Conservation (phyloP, 495 filamentous ascomycete genomes). For the Xylaria bambusicola region DNA sequence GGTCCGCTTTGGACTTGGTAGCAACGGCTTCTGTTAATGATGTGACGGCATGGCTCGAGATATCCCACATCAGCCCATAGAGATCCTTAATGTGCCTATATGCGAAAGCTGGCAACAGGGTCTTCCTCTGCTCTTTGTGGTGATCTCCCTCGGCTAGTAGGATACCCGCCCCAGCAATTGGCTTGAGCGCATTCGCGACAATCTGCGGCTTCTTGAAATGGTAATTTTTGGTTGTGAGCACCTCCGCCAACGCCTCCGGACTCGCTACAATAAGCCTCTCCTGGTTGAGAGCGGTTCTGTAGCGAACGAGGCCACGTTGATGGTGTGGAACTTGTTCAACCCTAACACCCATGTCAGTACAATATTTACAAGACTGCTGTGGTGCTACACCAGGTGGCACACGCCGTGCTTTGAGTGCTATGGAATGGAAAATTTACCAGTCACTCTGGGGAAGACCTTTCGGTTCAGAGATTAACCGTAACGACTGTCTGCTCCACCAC, state of each 20-base stretch:
- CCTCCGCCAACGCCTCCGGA: constrained; percentile 59
- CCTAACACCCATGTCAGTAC: no score
- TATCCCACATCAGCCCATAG: constrained; percentile 72
- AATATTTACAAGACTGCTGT: no score
- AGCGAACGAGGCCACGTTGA: constrained; percentile 71
- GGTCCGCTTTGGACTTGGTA: constrained; percentile 18
- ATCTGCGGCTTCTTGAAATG: constrained; percentile 66
- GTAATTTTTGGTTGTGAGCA: constrained; percentile 63
- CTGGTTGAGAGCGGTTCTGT: constrained; percentile 59
- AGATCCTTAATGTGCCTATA: constrained; percentile 76
- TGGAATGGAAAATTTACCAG: constrained; percentile 41
- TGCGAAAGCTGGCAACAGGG: constrained; percentile 71
- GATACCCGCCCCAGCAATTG: constrained; percentile 64
- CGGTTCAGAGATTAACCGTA: constrained; percentile 53
- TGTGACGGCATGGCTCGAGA: constrained; percentile 38
- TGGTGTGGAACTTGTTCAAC: constrained; percentile 64
- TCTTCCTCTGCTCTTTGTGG: constrained; percentile 70
- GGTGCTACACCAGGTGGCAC: neutral
- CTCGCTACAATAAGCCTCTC: constrained; percentile 63
- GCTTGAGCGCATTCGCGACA: constrained; percentile 51
- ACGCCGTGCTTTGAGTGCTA: neutral
- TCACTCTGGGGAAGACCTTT: constrained; percentile 56
- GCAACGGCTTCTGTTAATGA: constrained; percentile 40
- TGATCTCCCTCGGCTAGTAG: constrained; percentile 74
- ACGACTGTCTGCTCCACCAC: constrained; percentile 51